Evolutionary conservation across 2,329 filamentous ascomycete genomes (phyloP).

Genomic region (Trichoderma cornu-damae): DNA sequence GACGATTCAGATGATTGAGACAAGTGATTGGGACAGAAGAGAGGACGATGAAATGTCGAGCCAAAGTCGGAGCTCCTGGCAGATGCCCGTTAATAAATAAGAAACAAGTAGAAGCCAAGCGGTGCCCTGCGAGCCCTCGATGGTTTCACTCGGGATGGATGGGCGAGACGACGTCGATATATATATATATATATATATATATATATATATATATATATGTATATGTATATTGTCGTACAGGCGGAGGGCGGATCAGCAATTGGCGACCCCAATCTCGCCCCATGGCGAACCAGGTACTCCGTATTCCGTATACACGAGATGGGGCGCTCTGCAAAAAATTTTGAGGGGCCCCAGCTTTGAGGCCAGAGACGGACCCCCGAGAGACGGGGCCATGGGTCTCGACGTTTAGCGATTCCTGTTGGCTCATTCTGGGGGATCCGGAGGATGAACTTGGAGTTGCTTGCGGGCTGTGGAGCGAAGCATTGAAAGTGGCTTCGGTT

Average conservation of each 20-base stretch:
- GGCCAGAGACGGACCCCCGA: not conserved
- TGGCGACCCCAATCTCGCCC: not conserved
- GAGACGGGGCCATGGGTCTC: not conserved
- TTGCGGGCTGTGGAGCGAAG: not conserved
- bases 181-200: no score
- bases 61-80: not conserved
- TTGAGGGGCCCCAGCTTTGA: constrained; percentile 15
- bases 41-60: not conserved
- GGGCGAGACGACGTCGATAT: not conserved
- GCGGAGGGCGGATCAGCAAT: not conserved
- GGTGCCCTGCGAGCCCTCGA: constrained; percentile 3
- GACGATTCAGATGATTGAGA: constrained; percentile 3
- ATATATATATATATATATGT: constrained; percentile 14
- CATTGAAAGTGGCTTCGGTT: constrained; percentile 14
- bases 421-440: not conserved
- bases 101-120: not conserved
- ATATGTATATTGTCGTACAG: constrained; percentile 4
- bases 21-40: not conserved
- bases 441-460: constrained; percentile 6
- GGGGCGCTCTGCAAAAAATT: constrained; percentile 7
- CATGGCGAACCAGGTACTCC: not conserved
- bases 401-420: not conserved
- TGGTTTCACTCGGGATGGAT: constrained; percentile 4
- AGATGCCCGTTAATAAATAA: not conserved
- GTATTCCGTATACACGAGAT: not conserved